A percentile compares a stretch with the other conserved stretches of the same genome.
Evolutionary conservation across 768 basidiomycete species (phyloP).

Genomic region (Tricholoma matsutake): DNA sequence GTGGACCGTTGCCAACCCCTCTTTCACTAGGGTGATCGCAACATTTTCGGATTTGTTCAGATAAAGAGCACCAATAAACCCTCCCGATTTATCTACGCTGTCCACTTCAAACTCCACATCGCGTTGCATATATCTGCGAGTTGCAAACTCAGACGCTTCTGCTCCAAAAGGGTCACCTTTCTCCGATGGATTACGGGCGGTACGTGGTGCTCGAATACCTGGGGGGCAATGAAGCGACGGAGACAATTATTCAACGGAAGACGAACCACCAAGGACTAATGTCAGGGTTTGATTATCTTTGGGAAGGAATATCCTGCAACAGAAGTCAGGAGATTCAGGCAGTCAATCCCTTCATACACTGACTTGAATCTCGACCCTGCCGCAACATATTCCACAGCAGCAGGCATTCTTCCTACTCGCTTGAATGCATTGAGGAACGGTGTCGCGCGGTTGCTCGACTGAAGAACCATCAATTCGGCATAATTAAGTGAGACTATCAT

Average conservation of each 20-base stretch:
- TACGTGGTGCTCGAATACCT: slow-evolving; percentile 90
- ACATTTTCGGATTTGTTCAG: slow-evolving; percentile 84
- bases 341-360: slow-evolving; percentile 12
- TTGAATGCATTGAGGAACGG: slow-evolving; percentile 93
- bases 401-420: slow-evolving; percentile 77
- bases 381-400: slow-evolving; percentile 90
- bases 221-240: neutral
- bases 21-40: slow-evolving; percentile 77
- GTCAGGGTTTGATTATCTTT: slow-evolving; percentile 94
- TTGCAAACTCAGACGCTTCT: slow-evolving; percentile 80
- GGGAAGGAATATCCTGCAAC: slow-evolving; percentile 68
- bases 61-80: slow-evolving; percentile 89
- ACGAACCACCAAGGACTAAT: slow-evolving; percentile 79
- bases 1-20: slow-evolving; percentile 88
- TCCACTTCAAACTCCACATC: slow-evolving; percentile 95
- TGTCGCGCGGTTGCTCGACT: slow-evolving; percentile 72
- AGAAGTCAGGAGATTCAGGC: neutral
- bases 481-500: neutral
- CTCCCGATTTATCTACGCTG: slow-evolving; percentile 88
- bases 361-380: slow-evolving; percentile 96
- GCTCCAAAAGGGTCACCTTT: slow-evolving; percentile 86
- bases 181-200: slow-evolving; percentile 75
- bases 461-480: neutral
- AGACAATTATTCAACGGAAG: neutral
- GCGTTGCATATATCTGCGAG: slow-evolving; percentile 84